A percentile compares a stretch with the other conserved stretches of the same genome.
Conservation (phyloP, 805 yeast genomes). For the Candida manassasensis region DNA sequence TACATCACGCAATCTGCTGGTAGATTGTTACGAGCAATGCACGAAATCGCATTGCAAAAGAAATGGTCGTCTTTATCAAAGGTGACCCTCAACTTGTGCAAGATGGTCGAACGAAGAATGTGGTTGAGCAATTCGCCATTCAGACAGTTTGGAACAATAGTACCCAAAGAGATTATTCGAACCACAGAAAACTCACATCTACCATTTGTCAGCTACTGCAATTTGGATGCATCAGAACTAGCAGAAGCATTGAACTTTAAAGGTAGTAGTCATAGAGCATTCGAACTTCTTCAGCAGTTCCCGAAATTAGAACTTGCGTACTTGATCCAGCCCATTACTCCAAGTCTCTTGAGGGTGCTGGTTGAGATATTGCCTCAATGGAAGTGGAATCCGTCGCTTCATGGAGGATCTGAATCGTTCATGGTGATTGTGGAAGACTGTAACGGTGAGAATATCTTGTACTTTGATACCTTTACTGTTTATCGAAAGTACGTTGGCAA, state of each 20-base stretch:
- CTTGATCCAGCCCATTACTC: conserved; percentile 72
- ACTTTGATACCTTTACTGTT: conserved; percentile 50
- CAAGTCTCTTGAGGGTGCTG: conserved; percentile 59
- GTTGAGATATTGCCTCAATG: conserved; percentile 68
- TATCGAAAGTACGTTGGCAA: conserved; percentile 44
- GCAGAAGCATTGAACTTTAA: conserved; percentile 77
- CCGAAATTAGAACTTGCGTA: conserved; percentile 63
- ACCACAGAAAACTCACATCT: conserved; percentile 75
- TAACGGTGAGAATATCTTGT: conserved; percentile 73
- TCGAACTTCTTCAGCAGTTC: conserved; percentile 60
- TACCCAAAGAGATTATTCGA: conserved; percentile 64
- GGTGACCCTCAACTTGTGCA: conserved; percentile 58
- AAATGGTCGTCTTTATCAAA: conserved; percentile 67
- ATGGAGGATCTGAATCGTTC: conserved; percentile 64
- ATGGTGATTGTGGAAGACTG: conserved; percentile 74
- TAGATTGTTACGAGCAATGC: conserved; percentile 78
- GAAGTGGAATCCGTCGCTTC: conserved; percentile 67
- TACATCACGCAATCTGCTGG: conserved; percentile 93
- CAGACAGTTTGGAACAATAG: conserved; percentile 67
- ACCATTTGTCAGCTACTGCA: conserved; percentile 78
- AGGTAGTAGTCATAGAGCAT: conserved; percentile 55
- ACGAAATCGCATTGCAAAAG: conserved; percentile 66
- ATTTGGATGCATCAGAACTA: conserved; percentile 67
- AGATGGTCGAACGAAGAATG: conserved; percentile 73
- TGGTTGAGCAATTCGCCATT: conserved; percentile 88